These are phyloP conservation scores for Spiromastix sp. DNA, from an alignment of 2,329 filamentous ascomycete genomes.

Conservation along the genomic window DNA sequence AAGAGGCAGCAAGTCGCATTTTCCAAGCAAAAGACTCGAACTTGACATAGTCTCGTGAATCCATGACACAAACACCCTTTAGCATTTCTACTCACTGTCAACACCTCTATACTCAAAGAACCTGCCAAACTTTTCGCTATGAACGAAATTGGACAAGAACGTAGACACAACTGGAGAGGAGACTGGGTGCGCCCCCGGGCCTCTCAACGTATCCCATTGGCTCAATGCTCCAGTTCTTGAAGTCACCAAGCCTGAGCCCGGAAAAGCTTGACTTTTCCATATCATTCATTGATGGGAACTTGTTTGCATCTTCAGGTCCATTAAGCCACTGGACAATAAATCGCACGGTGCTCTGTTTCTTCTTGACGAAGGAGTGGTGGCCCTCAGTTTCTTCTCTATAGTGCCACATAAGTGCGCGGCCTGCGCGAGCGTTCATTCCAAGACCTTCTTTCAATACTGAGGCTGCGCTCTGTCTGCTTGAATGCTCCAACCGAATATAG, in stretches of 20 bases:
- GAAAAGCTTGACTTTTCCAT: neutral
- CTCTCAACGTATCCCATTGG: neutral
- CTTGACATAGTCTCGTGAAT: too few relatives aligned
- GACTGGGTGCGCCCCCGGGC: neutral
- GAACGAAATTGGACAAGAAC: constrained; percentile 1
- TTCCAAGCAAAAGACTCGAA: too few relatives aligned
- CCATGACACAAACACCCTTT: too few relatives aligned
- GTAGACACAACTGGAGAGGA: neutral
- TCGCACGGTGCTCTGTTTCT: neutral
- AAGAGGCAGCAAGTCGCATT: too few relatives aligned
- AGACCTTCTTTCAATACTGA: neutral
- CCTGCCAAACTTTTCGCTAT: too few relatives aligned
- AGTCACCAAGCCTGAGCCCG: neutral
- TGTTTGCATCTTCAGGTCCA: neutral
- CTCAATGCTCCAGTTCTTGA: neutral
- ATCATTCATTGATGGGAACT: neutral
- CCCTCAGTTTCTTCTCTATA: neutral
- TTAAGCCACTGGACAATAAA: constrained; percentile 1
- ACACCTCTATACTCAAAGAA: too few relatives aligned
- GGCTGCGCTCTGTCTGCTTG: neutral
- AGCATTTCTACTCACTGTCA: too few relatives aligned
- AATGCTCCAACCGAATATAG: neutral
- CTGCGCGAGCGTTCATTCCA: neutral
- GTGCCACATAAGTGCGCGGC: neutral
- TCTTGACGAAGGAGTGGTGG: constrained; percentile 1